Conservation (phyloP, 2,329 filamentous ascomycete species). For the Hortaea werneckii region DNA sequence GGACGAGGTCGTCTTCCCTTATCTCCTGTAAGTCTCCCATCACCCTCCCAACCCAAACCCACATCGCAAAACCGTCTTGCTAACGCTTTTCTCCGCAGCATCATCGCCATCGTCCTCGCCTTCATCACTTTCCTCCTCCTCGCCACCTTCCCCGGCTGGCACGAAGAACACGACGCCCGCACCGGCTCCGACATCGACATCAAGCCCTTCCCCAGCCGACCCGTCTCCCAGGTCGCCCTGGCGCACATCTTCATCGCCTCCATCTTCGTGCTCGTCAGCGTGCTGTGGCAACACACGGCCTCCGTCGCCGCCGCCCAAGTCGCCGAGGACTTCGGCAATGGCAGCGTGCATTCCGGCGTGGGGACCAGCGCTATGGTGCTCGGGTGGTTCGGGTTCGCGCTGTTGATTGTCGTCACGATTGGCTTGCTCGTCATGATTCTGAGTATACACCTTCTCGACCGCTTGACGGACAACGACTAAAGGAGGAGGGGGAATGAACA, state of each 20-base stretch:
- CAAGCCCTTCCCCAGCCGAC: constrained; percentile 84
- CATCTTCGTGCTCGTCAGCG: constrained; percentile 56
- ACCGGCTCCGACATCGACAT: constrained; percentile 76
- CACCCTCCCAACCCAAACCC: not conserved
- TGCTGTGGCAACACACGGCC: constrained; percentile 88
- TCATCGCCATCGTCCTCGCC: constrained; percentile 94
- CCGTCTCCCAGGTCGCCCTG: constrained; percentile 84
- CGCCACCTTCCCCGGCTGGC: constrained; percentile 95
- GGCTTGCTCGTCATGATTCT: constrained; percentile 93
- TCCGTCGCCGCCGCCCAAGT: constrained; percentile 92
- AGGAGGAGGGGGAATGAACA: not conserved
- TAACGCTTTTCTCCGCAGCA: constrained; percentile 43
- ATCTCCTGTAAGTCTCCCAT: constrained; percentile 62
- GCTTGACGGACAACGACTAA: constrained; percentile 38
- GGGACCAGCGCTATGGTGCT: constrained; percentile 94
- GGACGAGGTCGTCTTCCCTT: constrained; percentile 96
- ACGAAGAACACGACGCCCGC: constrained; percentile 72
- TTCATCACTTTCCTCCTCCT: constrained; percentile 93
- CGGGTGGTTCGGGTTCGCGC: constrained; percentile 91
- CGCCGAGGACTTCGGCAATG: constrained; percentile 85
- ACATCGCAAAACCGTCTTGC: not conserved
- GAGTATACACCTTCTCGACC: constrained; percentile 71
- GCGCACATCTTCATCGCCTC: constrained; percentile 74
- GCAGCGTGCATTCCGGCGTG: constrained; percentile 74
- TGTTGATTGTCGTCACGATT: constrained; percentile 92